A percentile compares a stretch with the other conserved stretches of the same genome.
Conservation (phyloP, 140 eudicot genomes). For the Anethum foeniculum region DNA sequence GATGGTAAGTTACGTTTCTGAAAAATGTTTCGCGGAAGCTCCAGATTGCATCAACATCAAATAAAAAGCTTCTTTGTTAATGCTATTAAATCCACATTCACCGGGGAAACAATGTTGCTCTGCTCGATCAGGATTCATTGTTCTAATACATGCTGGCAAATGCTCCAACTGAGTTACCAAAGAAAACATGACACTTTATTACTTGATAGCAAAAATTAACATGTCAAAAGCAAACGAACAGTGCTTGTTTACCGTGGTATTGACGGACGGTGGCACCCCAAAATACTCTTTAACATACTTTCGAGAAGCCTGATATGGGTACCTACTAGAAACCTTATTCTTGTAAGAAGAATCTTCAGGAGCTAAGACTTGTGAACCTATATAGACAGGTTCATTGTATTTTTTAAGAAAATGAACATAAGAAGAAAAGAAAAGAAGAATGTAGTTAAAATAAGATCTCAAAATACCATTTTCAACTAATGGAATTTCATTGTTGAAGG, state of each 20-base stretch:
- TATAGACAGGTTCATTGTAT: background rate
- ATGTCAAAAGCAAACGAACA: constrained; percentile 16
- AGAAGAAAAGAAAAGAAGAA: constrained; percentile 2
- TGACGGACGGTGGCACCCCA: constrained; percentile 44
- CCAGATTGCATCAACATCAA: constrained; percentile 65
- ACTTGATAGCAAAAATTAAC: constrained; percentile 6
- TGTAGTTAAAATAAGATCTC: background rate
- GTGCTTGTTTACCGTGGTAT: constrained; percentile 37
- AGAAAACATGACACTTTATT: constrained; percentile 14
- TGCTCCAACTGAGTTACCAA: constrained; percentile 40
- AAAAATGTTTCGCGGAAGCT: constrained; percentile 42
- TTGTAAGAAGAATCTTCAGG: constrained; percentile 39
- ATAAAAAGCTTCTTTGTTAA: constrained; percentile 54
- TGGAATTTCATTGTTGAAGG: constrained; percentile 39
- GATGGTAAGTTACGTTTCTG: constrained; percentile 46
- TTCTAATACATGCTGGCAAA: constrained; percentile 49
- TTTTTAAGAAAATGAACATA: background rate
- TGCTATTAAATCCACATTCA: constrained; percentile 31
- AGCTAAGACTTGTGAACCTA: constrained; percentile 36
- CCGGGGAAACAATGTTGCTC: constrained; percentile 44
- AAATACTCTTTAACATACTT: constrained; percentile 57
- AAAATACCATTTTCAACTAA: constrained; percentile 39
- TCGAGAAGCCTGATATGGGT: constrained; percentile 54
- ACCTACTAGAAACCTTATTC: constrained; percentile 45
- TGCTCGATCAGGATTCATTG: constrained; percentile 54